Percentiles rank a stretch among this genome's conserved stretches.
These are phyloP conservation scores for Ustilago loliicola DNA, from an alignment of 1,284 basidiomycete genomes.

Conservation along the genomic window DNA sequence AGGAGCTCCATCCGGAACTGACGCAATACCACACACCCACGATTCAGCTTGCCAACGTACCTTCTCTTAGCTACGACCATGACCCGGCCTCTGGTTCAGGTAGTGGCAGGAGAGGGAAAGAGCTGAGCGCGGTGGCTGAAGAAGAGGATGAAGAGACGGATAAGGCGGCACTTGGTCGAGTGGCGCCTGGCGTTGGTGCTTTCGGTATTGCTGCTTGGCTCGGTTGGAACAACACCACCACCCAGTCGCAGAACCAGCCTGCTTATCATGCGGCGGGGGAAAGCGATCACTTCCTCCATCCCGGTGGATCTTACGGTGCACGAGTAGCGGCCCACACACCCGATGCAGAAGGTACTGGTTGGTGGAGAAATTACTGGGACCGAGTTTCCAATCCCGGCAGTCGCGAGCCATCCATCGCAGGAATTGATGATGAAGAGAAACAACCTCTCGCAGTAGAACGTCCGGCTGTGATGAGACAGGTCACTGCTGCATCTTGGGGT, in stretches of 20 bases:
- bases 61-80: slow-evolving; percentile 33
- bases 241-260: background rate
- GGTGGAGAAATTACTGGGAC: slow-evolving; percentile 50
- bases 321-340: background rate
- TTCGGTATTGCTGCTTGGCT: slow-evolving; percentile 43
- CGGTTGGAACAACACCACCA: slow-evolving; percentile 23
- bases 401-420: slow-evolving; percentile 31
- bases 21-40: slow-evolving; percentile 38
- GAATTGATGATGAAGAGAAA: slow-evolving; percentile 21
- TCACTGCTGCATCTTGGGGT: slow-evolving; percentile 45
- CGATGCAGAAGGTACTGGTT: slow-evolving; percentile 18
- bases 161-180: background rate
- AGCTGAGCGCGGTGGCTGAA: slow-evolving; percentile 22
- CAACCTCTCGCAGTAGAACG: slow-evolving; percentile 6
- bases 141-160: slow-evolving; percentile 11
- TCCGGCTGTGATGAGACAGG: slow-evolving; percentile 33
- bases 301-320: slow-evolving; percentile 1
- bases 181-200: slow-evolving; percentile 29
- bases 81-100: background rate
- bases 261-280: background rate
- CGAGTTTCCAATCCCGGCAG: slow-evolving; percentile 26
- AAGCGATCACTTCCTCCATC: slow-evolving; percentile 3
- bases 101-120: background rate
- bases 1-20: slow-evolving; percentile 38
- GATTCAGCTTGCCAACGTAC: slow-evolving; percentile 39